phyloP scores from a whole-genome alignment of 1,284 basidiomycete species.

The Ceratobasidium sp. region DNA sequence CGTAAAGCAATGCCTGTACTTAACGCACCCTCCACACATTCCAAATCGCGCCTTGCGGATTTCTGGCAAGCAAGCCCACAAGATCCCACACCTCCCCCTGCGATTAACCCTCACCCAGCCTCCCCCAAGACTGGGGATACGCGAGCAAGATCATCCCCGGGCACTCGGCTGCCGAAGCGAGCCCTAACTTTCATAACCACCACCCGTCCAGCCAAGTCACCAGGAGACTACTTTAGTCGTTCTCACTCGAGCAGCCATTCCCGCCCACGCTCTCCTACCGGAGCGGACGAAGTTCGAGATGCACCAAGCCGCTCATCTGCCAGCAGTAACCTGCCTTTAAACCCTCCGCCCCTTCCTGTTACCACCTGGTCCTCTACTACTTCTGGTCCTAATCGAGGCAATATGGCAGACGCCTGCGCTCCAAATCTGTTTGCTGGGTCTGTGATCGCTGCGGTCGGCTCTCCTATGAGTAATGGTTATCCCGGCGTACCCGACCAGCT shows the following conservation, averaged over 20 bases:
- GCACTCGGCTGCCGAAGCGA: conserved; percentile 38
- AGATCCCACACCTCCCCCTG: conserved; percentile 9
- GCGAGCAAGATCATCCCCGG: conserved; percentile 6
- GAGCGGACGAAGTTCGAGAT: neutral
- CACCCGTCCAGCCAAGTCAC: neutral
- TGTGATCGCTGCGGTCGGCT: neutral
- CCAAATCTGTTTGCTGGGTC: neutral
- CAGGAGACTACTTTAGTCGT: conserved; percentile 24
- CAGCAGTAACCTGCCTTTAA: neutral
- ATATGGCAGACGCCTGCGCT: conserved; percentile 34
- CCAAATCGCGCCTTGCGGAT: conserved; percentile 44
- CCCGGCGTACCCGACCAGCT: conserved; percentile 9
- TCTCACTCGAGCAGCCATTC: neutral
- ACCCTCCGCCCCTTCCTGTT: conserved; percentile 17
- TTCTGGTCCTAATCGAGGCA: conserved; percentile 14
- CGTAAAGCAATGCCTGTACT: conserved; percentile 49
- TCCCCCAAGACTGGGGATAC: conserved; percentile 20
- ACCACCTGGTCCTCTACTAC: conserved; percentile 26
- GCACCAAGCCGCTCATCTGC: neutral
- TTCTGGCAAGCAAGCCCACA: conserved; percentile 40
- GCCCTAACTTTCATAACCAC: conserved; percentile 1
- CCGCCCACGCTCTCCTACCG: conserved; percentile 1
- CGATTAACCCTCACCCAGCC: neutral
- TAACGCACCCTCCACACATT: neutral
- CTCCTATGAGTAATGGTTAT: conserved; percentile 13